A percentile compares a stretch with the other conserved stretches of the same genome.
These are phyloP conservation scores for Dipteronia dyeriana DNA, from an alignment of 345 rosid species.

Conservation along the genomic window DNA sequence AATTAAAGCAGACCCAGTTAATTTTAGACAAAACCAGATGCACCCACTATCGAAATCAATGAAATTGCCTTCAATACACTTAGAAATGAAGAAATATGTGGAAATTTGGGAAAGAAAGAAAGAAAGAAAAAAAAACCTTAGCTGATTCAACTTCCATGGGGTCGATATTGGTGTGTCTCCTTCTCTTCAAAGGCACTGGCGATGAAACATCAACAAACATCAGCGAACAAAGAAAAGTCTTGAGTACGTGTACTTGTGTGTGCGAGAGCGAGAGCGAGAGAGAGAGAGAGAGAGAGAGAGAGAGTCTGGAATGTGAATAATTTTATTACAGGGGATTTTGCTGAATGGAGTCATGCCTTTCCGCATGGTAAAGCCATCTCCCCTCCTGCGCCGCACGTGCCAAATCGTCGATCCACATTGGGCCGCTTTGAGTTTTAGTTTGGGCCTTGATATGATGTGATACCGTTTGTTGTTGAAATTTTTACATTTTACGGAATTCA, in stretches of 20 bases:
- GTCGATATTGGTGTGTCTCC: constrained; percentile 53
- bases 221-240: constrained; percentile 22
- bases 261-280: background rate
- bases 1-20: background rate
- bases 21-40: constrained; percentile 16
- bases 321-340: background rate
- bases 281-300: background rate
- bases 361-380: background rate
- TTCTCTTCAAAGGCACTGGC: constrained; percentile 59
- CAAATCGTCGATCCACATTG: background rate
- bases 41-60: constrained; percentile 13
- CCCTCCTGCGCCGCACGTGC: background rate
- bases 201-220: constrained; percentile 61
- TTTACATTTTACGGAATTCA: no score
- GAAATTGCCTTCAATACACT: background rate
- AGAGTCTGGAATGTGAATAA: background rate
- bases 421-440: background rate
- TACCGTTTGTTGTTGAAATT: no score
- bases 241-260: background rate
- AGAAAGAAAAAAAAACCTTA: constrained; percentile 38
- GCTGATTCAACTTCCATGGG: constrained; percentile 79
- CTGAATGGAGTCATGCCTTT: background rate
- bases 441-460: background rate
- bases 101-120: background rate
- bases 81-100: background rate